Base-by-base conservation (phyloP, 2,329 filamentous ascomycete species). In the Phialophora tarda region DNA sequence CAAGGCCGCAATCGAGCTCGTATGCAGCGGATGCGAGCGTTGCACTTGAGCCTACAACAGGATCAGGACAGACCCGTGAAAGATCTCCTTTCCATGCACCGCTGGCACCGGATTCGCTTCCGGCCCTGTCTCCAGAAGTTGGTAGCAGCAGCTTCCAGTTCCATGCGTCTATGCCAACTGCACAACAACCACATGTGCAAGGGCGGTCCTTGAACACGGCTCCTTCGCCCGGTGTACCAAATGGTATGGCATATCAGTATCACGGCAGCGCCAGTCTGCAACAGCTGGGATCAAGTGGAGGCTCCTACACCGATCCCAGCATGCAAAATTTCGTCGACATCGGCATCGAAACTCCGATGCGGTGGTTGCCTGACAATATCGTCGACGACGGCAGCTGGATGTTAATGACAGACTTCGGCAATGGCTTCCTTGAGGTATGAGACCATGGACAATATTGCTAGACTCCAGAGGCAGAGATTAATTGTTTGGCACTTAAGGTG, bases 381-480 rank as follows among this genome's bases (percentile, higher is more conserved):
- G 34, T 55, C 14, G 60, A 62, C 23, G 60, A 62, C 32, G 60
- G 60, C 5, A 62, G 60, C 51, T 62, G 60, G 60, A 62, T 62
- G 60, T 48, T 62, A 51, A 62, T 62, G 60, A 48, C 50, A 24
- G 60, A 62, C 30, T 62, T 62, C 21, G 60, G 41, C 14, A 54
- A 51, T 26, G 44, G 58, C 28, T 60, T n/a, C 11, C 5, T 47
- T 4, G 38, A 50, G 44, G 44, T 32, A 14, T 34, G 41, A 32
- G 28, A 60, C 8, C 21, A 24, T 21, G 11, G 47, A n/a, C 21
- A 7, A 24, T 21, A 17, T 26, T 3, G 8, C 21, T 32, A 54
- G 14, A 38, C 34, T 17, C 34, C 3, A 3, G 1, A 38, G 34
- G 3, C 34, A 38, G 34, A 5, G 34, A 3, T 41, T 17, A 0